These are phyloP conservation scores for Hypoxylon intermedium DNA, from an alignment of 495 filamentous ascomycete genomes.

Conservation along the genomic window DNA sequence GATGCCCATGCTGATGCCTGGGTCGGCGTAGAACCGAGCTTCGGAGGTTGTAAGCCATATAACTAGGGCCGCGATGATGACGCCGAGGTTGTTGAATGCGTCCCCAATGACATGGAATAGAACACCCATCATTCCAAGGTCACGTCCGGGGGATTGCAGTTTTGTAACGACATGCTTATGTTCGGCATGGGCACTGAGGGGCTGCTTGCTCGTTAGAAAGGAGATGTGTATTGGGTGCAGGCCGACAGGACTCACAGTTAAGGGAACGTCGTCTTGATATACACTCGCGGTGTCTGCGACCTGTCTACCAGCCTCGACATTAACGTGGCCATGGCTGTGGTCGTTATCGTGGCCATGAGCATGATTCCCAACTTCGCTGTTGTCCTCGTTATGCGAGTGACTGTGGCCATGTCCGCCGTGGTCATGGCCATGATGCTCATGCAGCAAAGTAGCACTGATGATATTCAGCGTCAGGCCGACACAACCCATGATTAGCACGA, in stretches of 20 bases:
- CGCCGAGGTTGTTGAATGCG: conserved; percentile 90
- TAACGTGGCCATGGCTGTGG: conserved; percentile 59
- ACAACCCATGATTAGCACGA: conserved; percentile 83
- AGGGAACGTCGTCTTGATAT: conserved; percentile 52
- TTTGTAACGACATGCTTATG: conserved; percentile 49
- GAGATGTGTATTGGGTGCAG: conserved; percentile 52
- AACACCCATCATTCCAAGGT: conserved; percentile 93
- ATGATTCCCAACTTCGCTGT: conserved; percentile 38
- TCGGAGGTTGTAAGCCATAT: conserved; percentile 76
- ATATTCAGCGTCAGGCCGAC: conserved; percentile 84
- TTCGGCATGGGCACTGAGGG: conserved; percentile 70
- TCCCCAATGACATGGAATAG: conserved; percentile 91
- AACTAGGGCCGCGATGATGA: conserved; percentile 82
- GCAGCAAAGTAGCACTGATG: conserved; percentile 79
- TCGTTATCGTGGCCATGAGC: conserved; percentile 42
- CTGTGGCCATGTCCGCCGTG: conserved; percentile 39
- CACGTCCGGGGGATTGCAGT: conserved; percentile 44
- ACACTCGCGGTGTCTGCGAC: conserved; percentile 46
- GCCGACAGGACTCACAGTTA: conserved; percentile 48
- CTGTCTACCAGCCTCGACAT: conserved; percentile 66
- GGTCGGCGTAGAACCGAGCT: conserved; percentile 73
- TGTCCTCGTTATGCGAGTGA: conserved; percentile 45
- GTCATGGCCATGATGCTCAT: conserved; percentile 60
- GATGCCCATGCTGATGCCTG: conserved; percentile 82
- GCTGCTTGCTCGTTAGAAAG: conserved; percentile 59